Percentiles rank a stretch among this genome's conserved stretches.
These are phyloP conservation scores for Aspergillus bertholletiae DNA, from an alignment of 495 filamentous ascomycete species.

Conservation along the genomic window DNA sequence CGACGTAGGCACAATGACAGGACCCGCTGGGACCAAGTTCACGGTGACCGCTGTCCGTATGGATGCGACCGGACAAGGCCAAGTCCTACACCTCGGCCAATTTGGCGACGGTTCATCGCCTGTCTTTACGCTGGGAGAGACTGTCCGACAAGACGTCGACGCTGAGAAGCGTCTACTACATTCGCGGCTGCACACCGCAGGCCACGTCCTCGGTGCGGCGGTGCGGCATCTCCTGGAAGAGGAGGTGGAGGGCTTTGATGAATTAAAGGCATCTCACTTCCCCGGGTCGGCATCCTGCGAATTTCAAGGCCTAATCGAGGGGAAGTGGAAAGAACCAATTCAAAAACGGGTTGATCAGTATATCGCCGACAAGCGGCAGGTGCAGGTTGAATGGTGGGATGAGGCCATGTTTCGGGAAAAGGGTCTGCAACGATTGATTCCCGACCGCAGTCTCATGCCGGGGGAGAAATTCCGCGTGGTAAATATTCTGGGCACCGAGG, in stretches of 20 bases:
- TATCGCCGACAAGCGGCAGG: conserved; percentile 45
- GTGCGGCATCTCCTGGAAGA: conserved; percentile 50
- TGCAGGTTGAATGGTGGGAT: conserved; percentile 59
- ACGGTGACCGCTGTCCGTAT: conserved; percentile 46
- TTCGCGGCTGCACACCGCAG: conserved; percentile 62
- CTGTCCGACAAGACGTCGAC: conserved; percentile 50
- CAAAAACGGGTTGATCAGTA: conserved; percentile 51
- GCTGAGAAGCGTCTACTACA: conserved; percentile 49
- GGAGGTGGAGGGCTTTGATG: conserved; percentile 48
- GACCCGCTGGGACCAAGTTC: conserved; percentile 28
- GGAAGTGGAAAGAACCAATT: conserved; percentile 54
- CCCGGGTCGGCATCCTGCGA: conserved; percentile 57
- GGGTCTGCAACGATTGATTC: conserved; percentile 45
- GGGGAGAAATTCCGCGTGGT: conserved; percentile 51
- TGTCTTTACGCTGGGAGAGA: conserved; percentile 31
- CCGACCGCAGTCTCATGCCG: conserved; percentile 40
- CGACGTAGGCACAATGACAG: conserved; percentile 52
- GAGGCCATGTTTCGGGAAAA: conserved; percentile 44
- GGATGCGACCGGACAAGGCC: conserved; percentile 38
- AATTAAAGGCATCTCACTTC: conserved; percentile 61
- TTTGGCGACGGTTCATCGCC: conserved; percentile 30
- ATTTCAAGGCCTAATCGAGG: conserved; percentile 57
- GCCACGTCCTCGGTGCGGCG: conserved; percentile 59
- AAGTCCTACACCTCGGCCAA: conserved; percentile 56
- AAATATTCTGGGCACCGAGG: conserved; percentile 54